Conservation (phyloP, 441 rosid species). For the Erysimum cheiri region DNA sequence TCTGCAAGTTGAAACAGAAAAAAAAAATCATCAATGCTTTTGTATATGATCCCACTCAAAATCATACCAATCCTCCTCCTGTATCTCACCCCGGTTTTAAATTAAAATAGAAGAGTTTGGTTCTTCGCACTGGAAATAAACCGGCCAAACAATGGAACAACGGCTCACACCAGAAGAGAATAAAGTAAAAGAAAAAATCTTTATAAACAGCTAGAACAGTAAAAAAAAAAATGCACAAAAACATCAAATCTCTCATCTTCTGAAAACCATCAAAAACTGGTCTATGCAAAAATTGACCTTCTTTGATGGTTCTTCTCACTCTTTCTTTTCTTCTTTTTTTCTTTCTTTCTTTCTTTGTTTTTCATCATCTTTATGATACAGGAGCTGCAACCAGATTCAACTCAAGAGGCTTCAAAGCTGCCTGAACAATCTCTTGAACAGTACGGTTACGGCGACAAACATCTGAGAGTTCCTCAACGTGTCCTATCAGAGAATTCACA, state of each 20-base stretch:
- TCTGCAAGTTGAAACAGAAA: slow-evolving; percentile 13
- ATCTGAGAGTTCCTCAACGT: slow-evolving; percentile 86
- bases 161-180: slow-evolving; percentile 35
- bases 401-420: slow-evolving; percentile 86
- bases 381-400: slow-evolving; percentile 55
- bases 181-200: neutral
- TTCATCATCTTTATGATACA: slow-evolving; percentile 55
- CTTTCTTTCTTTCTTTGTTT: slow-evolving; percentile 18
- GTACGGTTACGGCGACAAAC: slow-evolving; percentile 91
- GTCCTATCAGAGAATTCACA: slow-evolving; percentile 63
- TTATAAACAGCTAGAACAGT: slow-evolving; percentile 33
- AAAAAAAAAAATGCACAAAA: slow-evolving; percentile 38
- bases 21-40: slow-evolving; percentile 28
- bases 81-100: slow-evolving; percentile 42
- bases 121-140: slow-evolving; percentile 33
- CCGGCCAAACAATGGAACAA: slow-evolving; percentile 42
- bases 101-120: slow-evolving; percentile 19
- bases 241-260: slow-evolving; percentile 38
- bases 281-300: slow-evolving; percentile 45
- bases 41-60: slow-evolving; percentile 41
- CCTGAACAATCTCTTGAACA: slow-evolving; percentile 93
- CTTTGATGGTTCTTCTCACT: slow-evolving; percentile 31
- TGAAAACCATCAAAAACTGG: slow-evolving; percentile 38
- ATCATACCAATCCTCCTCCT: slow-evolving; percentile 38
- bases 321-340: slow-evolving; percentile 4